A percentile compares a stretch with the other conserved stretches of the same genome.
Evolutionary conservation across 805 yeast species (phyloP).

Genomic region (Vanderwaltozyma yarrowii): DNA sequence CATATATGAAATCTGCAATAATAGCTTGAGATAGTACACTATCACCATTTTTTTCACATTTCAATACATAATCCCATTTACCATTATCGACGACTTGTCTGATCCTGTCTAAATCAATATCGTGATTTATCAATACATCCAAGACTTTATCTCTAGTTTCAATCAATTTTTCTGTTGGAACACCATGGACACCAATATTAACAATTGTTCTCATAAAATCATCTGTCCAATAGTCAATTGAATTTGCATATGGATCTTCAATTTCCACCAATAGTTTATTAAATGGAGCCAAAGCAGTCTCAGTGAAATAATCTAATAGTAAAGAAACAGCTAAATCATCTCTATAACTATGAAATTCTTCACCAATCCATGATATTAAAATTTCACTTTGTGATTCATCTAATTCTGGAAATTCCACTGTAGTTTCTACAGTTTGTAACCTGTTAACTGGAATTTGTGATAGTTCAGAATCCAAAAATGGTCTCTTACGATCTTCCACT

Average conservation of each 20-base stretch:
- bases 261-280: slow-evolving; percentile 66
- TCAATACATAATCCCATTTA: slow-evolving; percentile 48
- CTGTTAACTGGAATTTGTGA: slow-evolving; percentile 38
- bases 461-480: slow-evolving; percentile 58
- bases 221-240: slow-evolving; percentile 59
- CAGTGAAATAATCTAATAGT: slow-evolving; percentile 64
- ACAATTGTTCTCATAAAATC: slow-evolving; percentile 58
- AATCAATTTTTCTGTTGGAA: slow-evolving; percentile 55
- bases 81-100: slow-evolving; percentile 58
- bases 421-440: slow-evolving; percentile 35
- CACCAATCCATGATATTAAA: slow-evolving; percentile 73
- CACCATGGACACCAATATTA: slow-evolving; percentile 50
- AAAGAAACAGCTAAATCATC: slow-evolving; percentile 61
- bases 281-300: slow-evolving; percentile 66
- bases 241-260: slow-evolving; percentile 71
- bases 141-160: slow-evolving; percentile 45
- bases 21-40: slow-evolving; percentile 52
- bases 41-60: slow-evolving; percentile 52
- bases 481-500: slow-evolving; percentile 39
- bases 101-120: slow-evolving; percentile 56
- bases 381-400: slow-evolving; percentile 81
- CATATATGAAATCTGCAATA: slow-evolving; percentile 73
- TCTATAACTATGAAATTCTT: slow-evolving; percentile 41
- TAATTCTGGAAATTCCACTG: slow-evolving; percentile 74
- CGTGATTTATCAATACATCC: slow-evolving; percentile 43